phyloP scores from a whole-genome alignment of 768 basidiomycete genomes.

The Lactarius quietus region DNA sequence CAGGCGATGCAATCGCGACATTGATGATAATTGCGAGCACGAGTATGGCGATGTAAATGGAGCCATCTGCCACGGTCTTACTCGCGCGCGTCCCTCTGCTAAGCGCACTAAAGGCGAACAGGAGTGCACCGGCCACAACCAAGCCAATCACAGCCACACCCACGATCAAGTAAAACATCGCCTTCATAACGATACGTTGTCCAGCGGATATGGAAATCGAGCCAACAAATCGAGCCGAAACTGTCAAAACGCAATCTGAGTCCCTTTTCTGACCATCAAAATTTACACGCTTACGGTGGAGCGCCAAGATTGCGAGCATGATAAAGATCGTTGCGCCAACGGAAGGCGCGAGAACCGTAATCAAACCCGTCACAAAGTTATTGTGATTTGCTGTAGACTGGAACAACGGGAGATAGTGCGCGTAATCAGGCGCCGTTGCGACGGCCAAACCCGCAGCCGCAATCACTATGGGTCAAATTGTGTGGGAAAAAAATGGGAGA shows the following conservation, averaged over 20 bases:
- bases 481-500: neutral
- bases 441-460: slow-evolving; percentile 67
- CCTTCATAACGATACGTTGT: slow-evolving; percentile 58
- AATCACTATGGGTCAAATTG: slow-evolving; percentile 46
- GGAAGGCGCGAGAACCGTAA: slow-evolving; percentile 65
- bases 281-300: slow-evolving; percentile 49
- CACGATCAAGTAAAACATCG: slow-evolving; percentile 57
- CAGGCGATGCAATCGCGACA: slow-evolving; percentile 67
- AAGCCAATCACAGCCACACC: slow-evolving; percentile 58
- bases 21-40: slow-evolving; percentile 56
- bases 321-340: slow-evolving; percentile 59
- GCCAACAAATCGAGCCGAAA: slow-evolving; percentile 37
- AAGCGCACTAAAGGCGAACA: slow-evolving; percentile 65
- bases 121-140: slow-evolving; percentile 59
- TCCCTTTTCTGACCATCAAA: neutral
- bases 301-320: slow-evolving; percentile 45
- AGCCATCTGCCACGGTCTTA: slow-evolving; percentile 58
- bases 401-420: slow-evolving; percentile 68
- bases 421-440: slow-evolving; percentile 66
- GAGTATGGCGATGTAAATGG: slow-evolving; percentile 66
- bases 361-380: slow-evolving; percentile 56
- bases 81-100: slow-evolving; percentile 36
- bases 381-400: slow-evolving; percentile 46
- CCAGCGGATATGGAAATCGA: slow-evolving; percentile 60
- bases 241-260: slow-evolving; percentile 16